Conservation (phyloP, 371 early-diverging fungal species). For the Syncephalis plumigaleata region DNA sequence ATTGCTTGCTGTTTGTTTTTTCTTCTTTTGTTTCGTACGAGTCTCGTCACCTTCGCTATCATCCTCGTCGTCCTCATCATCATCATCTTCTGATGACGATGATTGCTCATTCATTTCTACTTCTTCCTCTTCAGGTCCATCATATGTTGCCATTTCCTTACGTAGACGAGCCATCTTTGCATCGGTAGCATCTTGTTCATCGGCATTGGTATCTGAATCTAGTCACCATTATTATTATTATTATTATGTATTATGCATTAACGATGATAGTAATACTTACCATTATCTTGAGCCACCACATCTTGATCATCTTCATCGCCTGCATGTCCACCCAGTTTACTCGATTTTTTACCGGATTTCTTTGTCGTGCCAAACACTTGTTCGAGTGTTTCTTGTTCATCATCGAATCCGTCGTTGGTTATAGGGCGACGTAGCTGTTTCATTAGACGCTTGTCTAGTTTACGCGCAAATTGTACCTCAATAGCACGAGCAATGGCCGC, state of each 20-base stretch:
- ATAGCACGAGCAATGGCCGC: conserved; percentile 53
- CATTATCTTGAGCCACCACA: not conserved
- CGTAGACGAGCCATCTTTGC: conserved; percentile 30
- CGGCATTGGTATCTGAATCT: conserved; percentile 20
- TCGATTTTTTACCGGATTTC: conserved; percentile 15
- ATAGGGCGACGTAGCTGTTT: conserved; percentile 15
- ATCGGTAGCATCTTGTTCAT: conserved; percentile 55
- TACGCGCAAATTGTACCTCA: conserved; percentile 45
- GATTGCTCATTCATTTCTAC: conserved; percentile 31
- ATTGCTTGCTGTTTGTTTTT: not conserved
- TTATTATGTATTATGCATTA: not conserved
- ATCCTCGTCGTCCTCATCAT: conserved; percentile 27
- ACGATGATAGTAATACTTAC: too few species aligned
- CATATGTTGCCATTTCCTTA: conserved; percentile 51
- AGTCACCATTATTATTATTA: conserved; percentile 11
- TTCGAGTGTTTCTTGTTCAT: conserved; percentile 14
- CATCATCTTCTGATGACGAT: conserved; percentile 14
- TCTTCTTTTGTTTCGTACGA: not conserved
- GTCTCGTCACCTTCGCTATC: conserved; percentile 20
- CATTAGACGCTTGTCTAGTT: conserved; percentile 30
- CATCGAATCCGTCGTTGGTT: conserved; percentile 21
- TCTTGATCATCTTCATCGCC: conserved; percentile 31
- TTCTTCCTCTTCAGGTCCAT: conserved; percentile 54
- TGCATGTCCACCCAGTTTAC: conserved; percentile 8
- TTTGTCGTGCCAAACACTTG: not conserved